Percentiles rank a stretch among this genome's conserved stretches.
Conservation (phyloP, 169 alveolate genomes). For the Blepharisma undulans region DNA sequence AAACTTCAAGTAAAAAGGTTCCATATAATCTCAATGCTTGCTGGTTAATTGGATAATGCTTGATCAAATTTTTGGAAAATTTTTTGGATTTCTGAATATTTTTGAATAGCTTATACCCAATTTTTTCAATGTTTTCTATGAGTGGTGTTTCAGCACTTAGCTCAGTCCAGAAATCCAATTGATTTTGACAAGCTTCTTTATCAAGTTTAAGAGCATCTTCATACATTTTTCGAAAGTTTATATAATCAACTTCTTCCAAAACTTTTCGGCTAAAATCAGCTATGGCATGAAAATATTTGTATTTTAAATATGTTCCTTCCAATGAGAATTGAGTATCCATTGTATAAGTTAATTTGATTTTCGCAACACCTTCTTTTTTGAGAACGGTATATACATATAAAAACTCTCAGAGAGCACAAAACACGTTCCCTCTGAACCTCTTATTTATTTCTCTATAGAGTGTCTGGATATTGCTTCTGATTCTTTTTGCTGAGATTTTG, state of each 20-base stretch:
- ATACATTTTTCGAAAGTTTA: not conserved
- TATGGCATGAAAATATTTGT: not conserved
- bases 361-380: slow-evolving; percentile 18
- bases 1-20: slow-evolving; percentile 33
- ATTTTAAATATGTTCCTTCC: not conserved
- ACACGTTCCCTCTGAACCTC: not conserved
- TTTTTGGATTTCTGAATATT: not conserved
- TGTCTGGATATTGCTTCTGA: not conserved
- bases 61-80: not conserved
- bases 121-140: not conserved
- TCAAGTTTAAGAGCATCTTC: not conserved
- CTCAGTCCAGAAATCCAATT: slow-evolving; percentile 9
- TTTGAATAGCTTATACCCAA: not conserved
- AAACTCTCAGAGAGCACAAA: not conserved
- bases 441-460: not conserved
- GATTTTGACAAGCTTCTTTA: not conserved
- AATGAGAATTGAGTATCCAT: not conserved
- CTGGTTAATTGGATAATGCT: not conserved
- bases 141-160: not conserved
- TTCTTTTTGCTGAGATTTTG: not conserved
- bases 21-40: slow-evolving; percentile 25
- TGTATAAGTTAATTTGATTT: not conserved
- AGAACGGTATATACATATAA: not conserved
- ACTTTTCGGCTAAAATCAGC: not conserved
- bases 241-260: slow-evolving; percentile 17